These are phyloP conservation scores for Rubia peregrina DNA, from an alignment of 305 asterid species.

Conservation along the genomic window DNA sequence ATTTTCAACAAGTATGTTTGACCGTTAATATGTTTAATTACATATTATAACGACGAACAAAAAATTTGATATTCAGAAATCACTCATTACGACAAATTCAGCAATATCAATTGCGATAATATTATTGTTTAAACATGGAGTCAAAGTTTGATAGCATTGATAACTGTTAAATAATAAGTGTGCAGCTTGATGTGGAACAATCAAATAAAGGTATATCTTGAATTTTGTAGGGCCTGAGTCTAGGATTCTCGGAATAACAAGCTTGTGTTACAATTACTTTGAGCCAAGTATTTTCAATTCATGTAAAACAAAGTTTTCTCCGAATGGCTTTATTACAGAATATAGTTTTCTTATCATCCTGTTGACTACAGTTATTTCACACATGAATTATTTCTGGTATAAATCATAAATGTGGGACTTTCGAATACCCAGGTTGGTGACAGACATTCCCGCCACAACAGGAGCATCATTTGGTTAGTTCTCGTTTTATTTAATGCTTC, in stretches of 20 bases:
- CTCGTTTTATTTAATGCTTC: no score
- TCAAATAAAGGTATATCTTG: not conserved
- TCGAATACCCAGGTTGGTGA: constrained; percentile 27
- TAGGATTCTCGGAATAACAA: not conserved
- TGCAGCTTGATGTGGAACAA: not conserved
- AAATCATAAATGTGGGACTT: not conserved
- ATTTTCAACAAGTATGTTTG: no score
- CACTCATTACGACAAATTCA: no score
- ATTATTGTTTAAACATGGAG: no score
- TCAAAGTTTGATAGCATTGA: no score
- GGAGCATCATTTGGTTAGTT: constrained; percentile 27
- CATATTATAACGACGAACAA: no score
- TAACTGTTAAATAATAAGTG: no score
- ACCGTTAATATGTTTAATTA: no score
- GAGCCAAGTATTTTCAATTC: not conserved
- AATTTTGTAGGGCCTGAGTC: not conserved
- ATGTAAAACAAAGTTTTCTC: not conserved
- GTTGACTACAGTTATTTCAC: not conserved
- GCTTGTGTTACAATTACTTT: not conserved
- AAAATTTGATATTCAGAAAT: no score
- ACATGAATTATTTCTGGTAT: not conserved
- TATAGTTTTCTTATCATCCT: not conserved
- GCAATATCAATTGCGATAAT: no score
- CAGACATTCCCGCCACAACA: constrained; percentile 32
- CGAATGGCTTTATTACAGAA: not conserved